Conservation (phyloP, 192 early-diverging fungal genomes). For the Helicostylum pulchrum region DNA sequence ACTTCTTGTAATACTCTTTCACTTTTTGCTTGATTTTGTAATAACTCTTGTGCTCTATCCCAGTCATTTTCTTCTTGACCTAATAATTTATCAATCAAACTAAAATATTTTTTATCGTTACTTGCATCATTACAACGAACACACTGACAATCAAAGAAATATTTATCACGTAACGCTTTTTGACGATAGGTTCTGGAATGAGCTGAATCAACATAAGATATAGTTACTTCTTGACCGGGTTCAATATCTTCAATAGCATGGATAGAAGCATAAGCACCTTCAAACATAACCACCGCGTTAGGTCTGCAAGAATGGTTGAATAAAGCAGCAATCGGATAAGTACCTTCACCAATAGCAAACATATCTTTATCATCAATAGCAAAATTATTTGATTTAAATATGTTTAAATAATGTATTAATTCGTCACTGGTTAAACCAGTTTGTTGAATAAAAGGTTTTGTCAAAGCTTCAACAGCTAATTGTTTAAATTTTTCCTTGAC, state of each 20-base stretch:
- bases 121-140: constrained; percentile 8
- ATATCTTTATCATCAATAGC: constrained; percentile 54
- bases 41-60: constrained; percentile 16
- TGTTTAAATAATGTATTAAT: constrained; percentile 48
- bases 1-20: constrained; percentile 12
- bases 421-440: constrained; percentile 17
- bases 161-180: constrained; percentile 21
- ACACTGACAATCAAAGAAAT: constrained; percentile 34
- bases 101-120: constrained; percentile 8
- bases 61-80: constrained; percentile 22
- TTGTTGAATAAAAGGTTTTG: constrained; percentile 23
- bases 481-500: constrained; percentile 27
- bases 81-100: constrained; percentile 23
- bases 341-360: constrained; percentile 62
- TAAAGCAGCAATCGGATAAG: constrained; percentile 58
- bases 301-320: constrained; percentile 72
- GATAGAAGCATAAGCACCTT: constrained; percentile 47
- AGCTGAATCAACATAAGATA: constrained; percentile 61
- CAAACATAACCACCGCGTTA: constrained; percentile 62
- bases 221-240: constrained; percentile 52
- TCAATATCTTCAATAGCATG: constrained; percentile 53
- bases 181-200: constrained; percentile 26
- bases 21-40: background rate
- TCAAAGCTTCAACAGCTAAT: constrained; percentile 31
- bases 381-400: constrained; percentile 68